Base-by-base conservation (phyloP, 2,329 filamentous ascomycete species). In the Sporothrix inflata region DNA sequence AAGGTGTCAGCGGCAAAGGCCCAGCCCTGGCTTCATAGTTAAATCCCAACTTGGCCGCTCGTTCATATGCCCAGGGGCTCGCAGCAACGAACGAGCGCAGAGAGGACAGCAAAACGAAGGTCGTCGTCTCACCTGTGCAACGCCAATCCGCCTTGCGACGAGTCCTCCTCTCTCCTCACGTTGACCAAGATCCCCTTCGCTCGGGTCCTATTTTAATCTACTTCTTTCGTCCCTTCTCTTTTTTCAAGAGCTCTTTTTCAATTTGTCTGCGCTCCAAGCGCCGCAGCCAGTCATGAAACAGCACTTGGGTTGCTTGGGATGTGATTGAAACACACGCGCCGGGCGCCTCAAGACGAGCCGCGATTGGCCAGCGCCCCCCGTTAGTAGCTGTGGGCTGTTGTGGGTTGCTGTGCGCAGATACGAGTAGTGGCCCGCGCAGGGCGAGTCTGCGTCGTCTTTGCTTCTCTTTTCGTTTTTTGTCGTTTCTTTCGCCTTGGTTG, bases 251-350 rank as follows among this genome's bases (percentile, higher is more conserved):
- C 24, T 34, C 27, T 38, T 51, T n/a, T 60, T 53, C 34, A 16
- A 60, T 68, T 40, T 45, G 12, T 21, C 27, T 19, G 38, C 27
- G 34, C 60, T 51, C 71, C 69, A 72, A 69, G 71, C 71, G 71
- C 67, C 70, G 42, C 57, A 53, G 19, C 55, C 71, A 66, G 38
- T 71, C 51, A 49, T 75, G 74, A 75, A 75, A 75, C 74, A 34
- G 66, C 65, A 38, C 69, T 65, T 67, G 57, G 21, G 61, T 4
- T 65, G 70, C 21, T 30, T 49, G 42, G 61, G 69, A 65, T 74
- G 73, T 74, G 73, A 73, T 74, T 72, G 72, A 75, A 75, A 75
- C 74, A 75, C 72, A 74, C 74, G 72, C 74, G 73, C 60, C 47
- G 71, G 73, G 73, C 74, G 73, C 73, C 72, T 74, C 74, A 74